Conservation (phyloP, 352 stramenopile species). For the Blastocystis sp. region DNA sequence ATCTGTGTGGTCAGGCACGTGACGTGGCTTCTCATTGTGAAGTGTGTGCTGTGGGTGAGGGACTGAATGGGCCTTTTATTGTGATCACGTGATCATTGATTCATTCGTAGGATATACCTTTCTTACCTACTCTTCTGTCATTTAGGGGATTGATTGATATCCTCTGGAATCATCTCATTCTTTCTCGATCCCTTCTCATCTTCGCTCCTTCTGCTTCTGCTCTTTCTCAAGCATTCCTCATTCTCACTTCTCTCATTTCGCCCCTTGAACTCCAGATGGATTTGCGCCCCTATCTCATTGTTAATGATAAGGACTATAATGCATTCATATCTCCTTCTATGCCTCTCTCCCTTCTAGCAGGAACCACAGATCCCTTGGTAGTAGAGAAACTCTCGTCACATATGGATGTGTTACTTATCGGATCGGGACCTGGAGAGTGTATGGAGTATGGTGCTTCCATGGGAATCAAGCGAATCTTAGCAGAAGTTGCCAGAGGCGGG, state of each 20-base stretch:
- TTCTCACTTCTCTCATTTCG: not conserved
- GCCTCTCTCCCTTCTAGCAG: not conserved
- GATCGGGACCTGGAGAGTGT: not conserved
- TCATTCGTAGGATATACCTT: not conserved
- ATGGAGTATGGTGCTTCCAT: not conserved
- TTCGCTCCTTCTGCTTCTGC: not conserved
- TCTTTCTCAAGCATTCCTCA: not conserved
- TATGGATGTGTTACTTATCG: not conserved
- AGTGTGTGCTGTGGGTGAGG: not conserved
- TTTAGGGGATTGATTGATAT: not conserved
- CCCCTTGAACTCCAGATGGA: not conserved
- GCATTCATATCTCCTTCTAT: not conserved
- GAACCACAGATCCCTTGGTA: not conserved
- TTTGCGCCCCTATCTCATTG: not conserved
- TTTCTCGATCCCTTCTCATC: not conserved
- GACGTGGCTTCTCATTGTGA: not conserved
- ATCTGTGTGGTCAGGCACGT: not conserved
- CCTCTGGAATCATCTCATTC: not conserved
- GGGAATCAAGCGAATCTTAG: not conserved
- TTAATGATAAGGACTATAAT: not conserved
- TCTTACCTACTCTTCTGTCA: not conserved
- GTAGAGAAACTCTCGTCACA: not conserved
- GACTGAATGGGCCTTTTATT: not conserved
- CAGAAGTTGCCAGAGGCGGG: not conserved
- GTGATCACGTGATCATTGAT: not conserved